phyloP scores from a whole-genome alignment of 768 basidiomycete species.

The Collybia sp. region DNA sequence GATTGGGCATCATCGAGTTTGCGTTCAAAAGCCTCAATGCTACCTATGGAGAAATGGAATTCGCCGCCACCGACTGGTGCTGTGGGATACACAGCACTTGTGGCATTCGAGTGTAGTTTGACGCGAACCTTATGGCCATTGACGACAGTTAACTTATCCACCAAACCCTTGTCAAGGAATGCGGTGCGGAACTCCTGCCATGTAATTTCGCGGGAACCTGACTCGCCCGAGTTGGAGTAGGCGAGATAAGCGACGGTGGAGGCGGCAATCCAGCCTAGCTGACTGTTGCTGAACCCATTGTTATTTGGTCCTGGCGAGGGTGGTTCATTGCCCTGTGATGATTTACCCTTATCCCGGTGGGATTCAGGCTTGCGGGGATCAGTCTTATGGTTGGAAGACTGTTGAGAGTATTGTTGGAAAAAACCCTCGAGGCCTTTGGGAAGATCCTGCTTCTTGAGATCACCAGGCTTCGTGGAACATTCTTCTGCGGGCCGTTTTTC shows the following conservation, averaged over 20 bases:
- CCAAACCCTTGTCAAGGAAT: conserved; percentile 93
- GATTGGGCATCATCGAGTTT: conserved; percentile 91
- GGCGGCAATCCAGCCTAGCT: conserved; percentile 43
- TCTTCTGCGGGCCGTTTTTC: conserved; percentile 11
- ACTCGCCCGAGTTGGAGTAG: conserved; percentile 51
- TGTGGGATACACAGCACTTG: conserved; percentile 70
- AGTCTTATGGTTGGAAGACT: conserved; percentile 33
- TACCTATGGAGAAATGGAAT: conserved; percentile 96
- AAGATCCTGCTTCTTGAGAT: conserved; percentile 36
- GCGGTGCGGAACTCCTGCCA: conserved; percentile 99
- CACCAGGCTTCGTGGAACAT: conserved; percentile 1
- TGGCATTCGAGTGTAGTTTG: conserved; percentile 88
- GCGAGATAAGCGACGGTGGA: conserved; percentile 62
- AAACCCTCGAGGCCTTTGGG: conserved; percentile 75
- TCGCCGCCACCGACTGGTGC: conserved; percentile 49
- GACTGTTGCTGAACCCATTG: conserved; percentile 56
- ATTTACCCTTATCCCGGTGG: conserved; percentile 32
- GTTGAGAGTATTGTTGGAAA: conserved; percentile 62
- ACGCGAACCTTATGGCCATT: conserved; percentile 90
- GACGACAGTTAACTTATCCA: conserved; percentile 89
- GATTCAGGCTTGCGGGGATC: conserved; percentile 25
- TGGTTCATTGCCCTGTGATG: conserved; percentile 22
- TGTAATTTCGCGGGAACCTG: conserved; percentile 84
- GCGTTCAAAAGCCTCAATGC: conserved; percentile 93
- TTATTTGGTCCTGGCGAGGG: conserved; percentile 48